Percentiles rank a stretch among this genome's conserved stretches.
Evolutionary conservation across 495 filamentous ascomycete species (phyloP).

Genomic region (Halenospora varia): DNA sequence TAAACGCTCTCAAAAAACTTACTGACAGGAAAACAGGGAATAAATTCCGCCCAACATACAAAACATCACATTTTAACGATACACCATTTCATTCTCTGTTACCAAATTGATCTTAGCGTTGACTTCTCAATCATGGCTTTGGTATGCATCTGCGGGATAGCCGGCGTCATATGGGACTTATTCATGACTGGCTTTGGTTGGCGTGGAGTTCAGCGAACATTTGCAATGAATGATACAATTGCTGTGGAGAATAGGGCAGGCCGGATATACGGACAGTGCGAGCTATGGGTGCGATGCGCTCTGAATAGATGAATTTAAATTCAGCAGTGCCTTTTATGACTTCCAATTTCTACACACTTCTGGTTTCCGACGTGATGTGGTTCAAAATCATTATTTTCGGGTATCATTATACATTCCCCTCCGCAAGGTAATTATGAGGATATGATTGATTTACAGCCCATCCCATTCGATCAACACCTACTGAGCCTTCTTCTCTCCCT

Average conservation of each 20-base stretch:
- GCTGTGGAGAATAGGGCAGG: background rate
- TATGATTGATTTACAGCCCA: background rate
- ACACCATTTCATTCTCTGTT: background rate
- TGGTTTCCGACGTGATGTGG: too few species aligned
- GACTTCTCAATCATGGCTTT: background rate
- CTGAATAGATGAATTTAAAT: background rate
- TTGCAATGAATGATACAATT: background rate
- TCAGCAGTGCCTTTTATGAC: too few species aligned
- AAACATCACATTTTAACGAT: background rate
- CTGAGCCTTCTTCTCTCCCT: conserved; percentile 24
- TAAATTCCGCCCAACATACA: background rate
- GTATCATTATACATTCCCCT: background rate
- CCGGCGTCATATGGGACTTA: conserved; percentile 1
- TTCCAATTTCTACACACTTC: background rate
- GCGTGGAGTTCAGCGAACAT: conserved; percentile 2
- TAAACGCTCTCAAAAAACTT: background rate
- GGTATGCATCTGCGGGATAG: conserved; percentile 6
- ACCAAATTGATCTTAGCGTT: background rate
- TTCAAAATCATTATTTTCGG: background rate
- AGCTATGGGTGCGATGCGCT: background rate
- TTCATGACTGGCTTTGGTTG: background rate
- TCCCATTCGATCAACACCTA: conserved; percentile 1
- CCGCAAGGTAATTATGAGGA: background rate
- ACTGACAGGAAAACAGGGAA: conserved; percentile 11
- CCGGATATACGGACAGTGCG: background rate